Evolutionary conservation across 805 yeast species (phyloP), one percentile per base, ranked within the genome.

Genomic region (Metschnikowia hibisci): DNA sequence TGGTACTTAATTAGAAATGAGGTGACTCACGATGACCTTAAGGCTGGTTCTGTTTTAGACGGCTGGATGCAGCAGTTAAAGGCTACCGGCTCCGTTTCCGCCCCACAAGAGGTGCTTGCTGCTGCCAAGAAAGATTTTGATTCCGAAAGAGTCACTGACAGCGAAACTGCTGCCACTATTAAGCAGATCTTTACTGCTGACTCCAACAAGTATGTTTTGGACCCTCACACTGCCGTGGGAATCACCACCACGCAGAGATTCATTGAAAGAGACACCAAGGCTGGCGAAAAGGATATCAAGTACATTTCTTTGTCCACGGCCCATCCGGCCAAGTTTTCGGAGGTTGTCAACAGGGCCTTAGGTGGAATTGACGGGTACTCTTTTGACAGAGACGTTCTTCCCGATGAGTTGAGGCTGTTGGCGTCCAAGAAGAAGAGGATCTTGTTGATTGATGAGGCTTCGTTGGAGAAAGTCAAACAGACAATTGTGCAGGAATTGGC

Each of bases 321-420:
- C 7, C 99, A 93, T 63, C 99, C 99, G 33, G 99, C 99, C 47
- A 93, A 93, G 69, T 93, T 93, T 60, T 87, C 96, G 20, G 97
- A 88, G 50, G 99, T 96, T 39, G 99, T 93, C 20, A 84, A 90
- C 64, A 69, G 77, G 55, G 88, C 98, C 3, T 74, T 93, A 52
- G 61, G 66, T 35, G 74, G 74, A 1, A 74, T 80, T 48, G 78
- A 74, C 10, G 89, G 80, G 15, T 93, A 93, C 69, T 80, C 89
- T 4, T 93, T 93, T 60, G 96, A 88, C 57, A 74, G 74, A 38
- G 88, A 87, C 53, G 97, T 93, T 15, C 76, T 93, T 43, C 98
- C 99, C 30, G 87, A 74, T 23, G 96, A 88, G 67, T 78, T 93
- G 66, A 84, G 77, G 65, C 77, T 77, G 37, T 77, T 93, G 62